Evolutionary conservation across 2,329 filamentous ascomycete genomes (phyloP).

Genomic region (Niveomyces coronatus): DNA sequence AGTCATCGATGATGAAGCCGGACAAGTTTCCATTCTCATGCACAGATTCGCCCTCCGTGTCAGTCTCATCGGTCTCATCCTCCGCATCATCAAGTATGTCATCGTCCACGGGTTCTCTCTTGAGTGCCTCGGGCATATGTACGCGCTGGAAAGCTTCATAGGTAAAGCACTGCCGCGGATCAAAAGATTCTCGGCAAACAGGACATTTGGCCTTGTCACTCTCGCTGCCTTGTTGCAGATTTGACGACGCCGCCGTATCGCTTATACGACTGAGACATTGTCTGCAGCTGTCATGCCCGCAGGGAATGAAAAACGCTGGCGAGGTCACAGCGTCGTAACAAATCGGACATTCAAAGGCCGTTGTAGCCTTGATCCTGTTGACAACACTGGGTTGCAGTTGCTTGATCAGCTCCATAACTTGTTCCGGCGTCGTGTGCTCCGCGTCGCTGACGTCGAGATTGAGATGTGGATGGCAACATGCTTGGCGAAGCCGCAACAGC

Average conservation of each 20-base stretch:
- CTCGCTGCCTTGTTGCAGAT: slow-evolving; percentile 51
- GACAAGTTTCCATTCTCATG: slow-evolving; percentile 27
- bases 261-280: slow-evolving; percentile 65
- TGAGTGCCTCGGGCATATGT: slow-evolving; percentile 47
- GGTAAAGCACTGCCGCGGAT: slow-evolving; percentile 61
- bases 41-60: slow-evolving; percentile 22
- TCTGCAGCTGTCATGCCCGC: slow-evolving; percentile 69
- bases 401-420: slow-evolving; percentile 53
- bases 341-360: slow-evolving; percentile 68
- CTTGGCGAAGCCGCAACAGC: slow-evolving; percentile 71
- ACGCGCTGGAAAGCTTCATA: slow-evolving; percentile 63
- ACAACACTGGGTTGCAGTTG: slow-evolving; percentile 51
- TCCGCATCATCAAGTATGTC: too few species aligned
- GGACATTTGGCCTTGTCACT: slow-evolving; percentile 55
- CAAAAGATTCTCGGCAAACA: slow-evolving; percentile 58
- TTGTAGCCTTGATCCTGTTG: slow-evolving; percentile 46
- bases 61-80: slow-evolving; percentile 22
- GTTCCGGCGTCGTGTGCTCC: slow-evolving; percentile 29
- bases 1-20: slow-evolving; percentile 21
- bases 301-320: slow-evolving; percentile 69
- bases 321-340: slow-evolving; percentile 70
- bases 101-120: slow-evolving; percentile 21
- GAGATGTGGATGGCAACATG: slow-evolving; percentile 33
- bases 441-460: slow-evolving; percentile 26
- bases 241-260: slow-evolving; percentile 45